These are phyloP conservation scores for Rhododendron henanense DNA, from an alignment of 148 eudicot species.

Conservation along the genomic window DNA sequence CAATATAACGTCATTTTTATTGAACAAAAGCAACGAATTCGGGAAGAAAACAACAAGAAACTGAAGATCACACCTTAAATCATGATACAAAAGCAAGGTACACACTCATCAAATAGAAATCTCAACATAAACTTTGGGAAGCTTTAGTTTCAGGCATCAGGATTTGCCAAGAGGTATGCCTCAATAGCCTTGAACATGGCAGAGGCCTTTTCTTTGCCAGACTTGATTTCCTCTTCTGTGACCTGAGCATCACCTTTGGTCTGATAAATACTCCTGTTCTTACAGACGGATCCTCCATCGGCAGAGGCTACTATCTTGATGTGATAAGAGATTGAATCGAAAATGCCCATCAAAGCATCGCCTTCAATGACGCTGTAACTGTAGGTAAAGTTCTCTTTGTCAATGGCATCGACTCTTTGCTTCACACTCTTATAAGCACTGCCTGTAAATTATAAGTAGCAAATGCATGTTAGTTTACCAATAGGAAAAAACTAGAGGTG, in stretches of 20 bases:
- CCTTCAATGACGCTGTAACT: conserved; percentile 13
- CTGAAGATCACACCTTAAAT: neutral
- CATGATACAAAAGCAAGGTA: neutral
- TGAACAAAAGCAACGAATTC: neutral
- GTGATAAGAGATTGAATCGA: conserved; percentile 9
- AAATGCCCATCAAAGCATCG: conserved; percentile 9
- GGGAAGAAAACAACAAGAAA: neutral
- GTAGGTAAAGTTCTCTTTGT: conserved; percentile 17
- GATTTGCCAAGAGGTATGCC: conserved; percentile 20
- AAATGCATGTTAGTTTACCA: neutral
- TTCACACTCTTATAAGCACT: neutral
- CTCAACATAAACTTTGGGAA: neutral
- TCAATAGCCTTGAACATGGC: conserved; percentile 19
- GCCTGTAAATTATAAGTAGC: neutral
- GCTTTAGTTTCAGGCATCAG: conserved; percentile 9
- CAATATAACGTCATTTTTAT: neutral
- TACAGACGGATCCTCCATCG: conserved; percentile 5
- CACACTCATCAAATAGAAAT: neutral
- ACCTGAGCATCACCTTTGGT: conserved; percentile 11
- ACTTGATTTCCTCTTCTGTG: conserved; percentile 12
- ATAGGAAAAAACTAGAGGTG: neutral
- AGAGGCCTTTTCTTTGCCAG: conserved; percentile 14
- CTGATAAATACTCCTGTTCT: neutral
- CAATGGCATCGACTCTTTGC: neutral
- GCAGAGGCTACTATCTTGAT: conserved; percentile 1